Evolutionary conservation across 805 yeast species (phyloP).

Genomic region (Monosporozyma solicola): DNA sequence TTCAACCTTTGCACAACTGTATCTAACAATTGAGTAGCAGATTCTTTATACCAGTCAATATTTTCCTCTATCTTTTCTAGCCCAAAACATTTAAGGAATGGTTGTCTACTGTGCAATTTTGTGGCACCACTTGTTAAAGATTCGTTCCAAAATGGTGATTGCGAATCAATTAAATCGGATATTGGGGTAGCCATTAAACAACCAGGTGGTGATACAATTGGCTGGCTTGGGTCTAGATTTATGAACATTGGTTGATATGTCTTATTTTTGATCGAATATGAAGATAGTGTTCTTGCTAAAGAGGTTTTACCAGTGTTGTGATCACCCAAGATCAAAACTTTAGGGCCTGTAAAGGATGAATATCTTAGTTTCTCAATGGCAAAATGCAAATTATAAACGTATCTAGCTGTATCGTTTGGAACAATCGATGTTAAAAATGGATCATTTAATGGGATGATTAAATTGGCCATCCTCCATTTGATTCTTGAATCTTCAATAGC

Average conservation of each 20-base stretch:
- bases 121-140: constrained; percentile 69
- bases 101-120: constrained; percentile 76
- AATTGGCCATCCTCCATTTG: constrained; percentile 32
- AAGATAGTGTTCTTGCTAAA: constrained; percentile 53
- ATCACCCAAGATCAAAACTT: constrained; percentile 65
- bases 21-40: constrained; percentile 40
- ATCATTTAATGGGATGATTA: constrained; percentile 7
- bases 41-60: constrained; percentile 37
- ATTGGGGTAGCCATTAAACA: constrained; percentile 75
- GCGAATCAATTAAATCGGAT: constrained; percentile 71
- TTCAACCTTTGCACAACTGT: constrained; percentile 31
- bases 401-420: constrained; percentile 64
- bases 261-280: constrained; percentile 71
- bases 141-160: constrained; percentile 64
- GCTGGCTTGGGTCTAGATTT: constrained; percentile 67
- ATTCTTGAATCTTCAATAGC: constrained; percentile 61
- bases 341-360: constrained; percentile 29
- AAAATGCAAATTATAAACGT: constrained; percentile 64
- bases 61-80: constrained; percentile 52
- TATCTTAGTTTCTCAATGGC: constrained; percentile 53
- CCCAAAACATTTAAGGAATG: constrained; percentile 76
- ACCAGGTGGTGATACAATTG: constrained; percentile 74
- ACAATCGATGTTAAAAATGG: constrained; percentile 32
- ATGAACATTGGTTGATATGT: constrained; percentile 58
- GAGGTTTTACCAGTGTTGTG: constrained; percentile 72